These are phyloP conservation scores for Plasmodium malariae DNA, from an alignment of 169 alveolate genomes.

Conservation along the genomic window DNA sequence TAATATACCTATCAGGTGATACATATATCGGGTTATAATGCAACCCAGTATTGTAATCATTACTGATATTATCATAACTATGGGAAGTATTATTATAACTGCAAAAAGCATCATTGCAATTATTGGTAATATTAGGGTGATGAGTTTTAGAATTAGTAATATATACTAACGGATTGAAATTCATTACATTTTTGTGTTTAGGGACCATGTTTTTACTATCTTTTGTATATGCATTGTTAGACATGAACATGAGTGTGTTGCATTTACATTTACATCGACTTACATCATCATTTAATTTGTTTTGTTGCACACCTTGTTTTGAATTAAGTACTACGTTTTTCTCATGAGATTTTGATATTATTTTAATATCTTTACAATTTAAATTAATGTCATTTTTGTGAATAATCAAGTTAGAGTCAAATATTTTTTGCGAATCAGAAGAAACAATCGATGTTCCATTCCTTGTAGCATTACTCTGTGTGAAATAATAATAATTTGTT, in stretches of 20 bases:
- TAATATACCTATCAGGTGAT: neutral
- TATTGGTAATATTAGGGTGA: neutral
- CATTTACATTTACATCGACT: neutral
- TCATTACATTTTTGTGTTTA: neutral
- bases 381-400: neutral
- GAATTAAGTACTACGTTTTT: neutral
- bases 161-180: slow-evolving; percentile 39
- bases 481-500: slow-evolving; percentile 20
- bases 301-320: neutral
- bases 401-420: neutral
- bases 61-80: neutral
- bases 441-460: neutral
- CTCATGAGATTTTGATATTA: neutral
- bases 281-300: neutral
- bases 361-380: neutral
- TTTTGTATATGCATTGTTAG: neutral
- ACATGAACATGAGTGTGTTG: neutral
- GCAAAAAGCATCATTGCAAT: neutral
- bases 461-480: neutral
- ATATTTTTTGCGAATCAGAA: neutral
- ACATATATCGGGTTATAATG: neutral
- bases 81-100: neutral
- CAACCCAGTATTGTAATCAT: neutral
- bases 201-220: neutral
- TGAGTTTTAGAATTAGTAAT: neutral